Evolutionary conservation across 148 eudicot genomes (phyloP).

Genomic region (Euryodendron excelsum): DNA sequence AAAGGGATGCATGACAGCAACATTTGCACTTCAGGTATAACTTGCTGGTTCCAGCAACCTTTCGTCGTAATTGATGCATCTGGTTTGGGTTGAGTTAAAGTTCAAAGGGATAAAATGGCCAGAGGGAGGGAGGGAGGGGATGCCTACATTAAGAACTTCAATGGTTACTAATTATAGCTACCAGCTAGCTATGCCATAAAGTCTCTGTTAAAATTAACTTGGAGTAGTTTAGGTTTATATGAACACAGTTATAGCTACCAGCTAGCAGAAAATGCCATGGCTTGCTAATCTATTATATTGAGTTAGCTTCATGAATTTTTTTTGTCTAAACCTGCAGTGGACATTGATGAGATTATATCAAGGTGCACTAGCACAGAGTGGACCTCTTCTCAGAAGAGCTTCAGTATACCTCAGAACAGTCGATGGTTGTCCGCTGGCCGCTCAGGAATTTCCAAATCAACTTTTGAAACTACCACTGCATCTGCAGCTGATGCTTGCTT

Average conservation of each 20-base stretch:
- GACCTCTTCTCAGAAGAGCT: slow-evolving; percentile 48
- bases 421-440: slow-evolving; percentile 36
- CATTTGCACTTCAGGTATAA: not conserved
- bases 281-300: not conserved
- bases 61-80: not conserved
- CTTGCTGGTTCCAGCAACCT: not conserved
- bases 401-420: slow-evolving; percentile 41
- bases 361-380: slow-evolving; percentile 48
- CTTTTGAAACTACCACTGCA: slow-evolving; percentile 32
- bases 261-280: not conserved
- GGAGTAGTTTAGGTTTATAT: not conserved
- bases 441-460: slow-evolving; percentile 30
- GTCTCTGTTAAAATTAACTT: not conserved
- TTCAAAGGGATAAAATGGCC: not conserved
- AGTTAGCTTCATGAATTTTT: slow-evolving; percentile 2
- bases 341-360: slow-evolving; percentile 29
- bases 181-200: not conserved
- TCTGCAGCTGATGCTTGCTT: slow-evolving; percentile 32
- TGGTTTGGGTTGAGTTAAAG: not conserved
- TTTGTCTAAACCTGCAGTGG: slow-evolving; percentile 36
- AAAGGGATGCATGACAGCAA: not conserved
- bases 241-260: not conserved
- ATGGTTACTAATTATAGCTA: no score
- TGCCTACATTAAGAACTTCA: not conserved
- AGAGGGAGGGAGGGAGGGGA: not conserved